Evolutionary conservation across 2,329 filamentous ascomycete genomes (phyloP).

Genomic region (Calonectria naviculata): DNA sequence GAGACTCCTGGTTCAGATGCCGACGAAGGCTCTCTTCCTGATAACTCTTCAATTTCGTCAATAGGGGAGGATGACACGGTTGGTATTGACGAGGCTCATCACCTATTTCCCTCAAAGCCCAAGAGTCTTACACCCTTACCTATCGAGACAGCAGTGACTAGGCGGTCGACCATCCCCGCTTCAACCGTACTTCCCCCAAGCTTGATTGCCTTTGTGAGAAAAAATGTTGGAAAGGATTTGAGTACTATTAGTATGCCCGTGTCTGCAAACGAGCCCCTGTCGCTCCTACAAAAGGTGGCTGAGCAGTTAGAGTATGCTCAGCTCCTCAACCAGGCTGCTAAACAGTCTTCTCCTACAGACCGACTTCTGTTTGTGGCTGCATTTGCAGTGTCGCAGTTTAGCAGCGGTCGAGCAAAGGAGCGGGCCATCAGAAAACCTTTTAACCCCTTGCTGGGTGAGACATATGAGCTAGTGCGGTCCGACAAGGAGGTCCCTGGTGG

Average conservation of each 20-base stretch:
- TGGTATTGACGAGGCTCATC: constrained; percentile 68
- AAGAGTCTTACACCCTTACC: constrained; percentile 84
- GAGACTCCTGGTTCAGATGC: constrained; percentile 68
- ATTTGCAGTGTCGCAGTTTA: constrained; percentile 91
- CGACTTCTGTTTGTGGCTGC: constrained; percentile 87
- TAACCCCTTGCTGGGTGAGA: constrained; percentile 96
- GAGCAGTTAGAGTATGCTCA: constrained; percentile 93
- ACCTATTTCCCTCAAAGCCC: constrained; percentile 79
- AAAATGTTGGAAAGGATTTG: constrained; percentile 98
- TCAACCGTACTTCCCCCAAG: constrained; percentile 87
- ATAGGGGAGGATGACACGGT: constrained; percentile 68
- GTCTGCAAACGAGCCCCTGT: constrained; percentile 92
- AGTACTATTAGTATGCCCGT: constrained; percentile 98
- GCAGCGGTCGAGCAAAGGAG: constrained; percentile 85
- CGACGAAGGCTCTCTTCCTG: constrained; percentile 64
- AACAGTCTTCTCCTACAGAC: constrained; percentile 69
- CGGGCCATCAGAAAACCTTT: constrained; percentile 95
- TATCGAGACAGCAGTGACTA: constrained; percentile 69
- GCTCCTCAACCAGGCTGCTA: constrained; percentile 80
- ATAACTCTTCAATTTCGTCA: constrained; percentile 69
- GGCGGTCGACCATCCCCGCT: constrained; percentile 77
- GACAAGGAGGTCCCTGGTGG: constrained; percentile 78
- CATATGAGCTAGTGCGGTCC: constrained; percentile 89
- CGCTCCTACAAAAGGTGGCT: constrained; percentile 86
- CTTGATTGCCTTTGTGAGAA: constrained; percentile 92